Conservation (phyloP, 352 stramenopile species). For the Phytophthora macrochlamydospora region DNA sequence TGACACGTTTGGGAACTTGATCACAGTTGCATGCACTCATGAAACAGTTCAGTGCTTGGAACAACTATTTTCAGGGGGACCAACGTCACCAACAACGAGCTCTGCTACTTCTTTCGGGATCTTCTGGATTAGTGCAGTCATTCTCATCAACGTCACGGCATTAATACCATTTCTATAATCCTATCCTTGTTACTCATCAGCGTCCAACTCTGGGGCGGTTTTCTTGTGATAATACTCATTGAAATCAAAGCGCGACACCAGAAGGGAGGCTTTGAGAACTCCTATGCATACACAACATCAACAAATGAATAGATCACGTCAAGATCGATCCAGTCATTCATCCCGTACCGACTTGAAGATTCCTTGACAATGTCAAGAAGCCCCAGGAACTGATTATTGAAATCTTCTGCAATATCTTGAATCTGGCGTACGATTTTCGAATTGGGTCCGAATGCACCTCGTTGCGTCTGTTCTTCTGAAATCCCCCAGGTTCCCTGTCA, state of each 20-base stretch:
- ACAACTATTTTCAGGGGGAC: constrained; percentile 53
- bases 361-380: constrained; percentile 80
- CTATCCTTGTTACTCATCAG: constrained; percentile 46
- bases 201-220: constrained; percentile 39
- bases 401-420: constrained; percentile 67
- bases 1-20: constrained; percentile 57
- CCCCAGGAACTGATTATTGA: constrained; percentile 60
- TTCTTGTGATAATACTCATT: constrained; percentile 90
- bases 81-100: constrained; percentile 48
- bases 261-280: constrained; percentile 82
- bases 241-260: constrained; percentile 92
- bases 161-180: constrained; percentile 12
- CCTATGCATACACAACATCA: constrained; percentile 16
- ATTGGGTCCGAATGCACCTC: constrained; percentile 46
- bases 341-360: constrained; percentile 52
- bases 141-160: background rate
- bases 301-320: constrained; percentile 2
- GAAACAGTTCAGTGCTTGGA: constrained; percentile 54
- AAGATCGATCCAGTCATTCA: constrained; percentile 8
- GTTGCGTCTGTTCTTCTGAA: constrained; percentile 42
- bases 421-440: constrained; percentile 68
- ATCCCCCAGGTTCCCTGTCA: constrained; percentile 65
- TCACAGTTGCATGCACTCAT: constrained; percentile 51
- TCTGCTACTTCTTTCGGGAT: constrained; percentile 80
- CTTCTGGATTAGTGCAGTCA: constrained; percentile 46